Percentiles rank a stretch among this genome's conserved stretches.
These are phyloP conservation scores for Lentinus polychrous DNA, from an alignment of 1,284 basidiomycete genomes.

Conservation along the genomic window DNA sequence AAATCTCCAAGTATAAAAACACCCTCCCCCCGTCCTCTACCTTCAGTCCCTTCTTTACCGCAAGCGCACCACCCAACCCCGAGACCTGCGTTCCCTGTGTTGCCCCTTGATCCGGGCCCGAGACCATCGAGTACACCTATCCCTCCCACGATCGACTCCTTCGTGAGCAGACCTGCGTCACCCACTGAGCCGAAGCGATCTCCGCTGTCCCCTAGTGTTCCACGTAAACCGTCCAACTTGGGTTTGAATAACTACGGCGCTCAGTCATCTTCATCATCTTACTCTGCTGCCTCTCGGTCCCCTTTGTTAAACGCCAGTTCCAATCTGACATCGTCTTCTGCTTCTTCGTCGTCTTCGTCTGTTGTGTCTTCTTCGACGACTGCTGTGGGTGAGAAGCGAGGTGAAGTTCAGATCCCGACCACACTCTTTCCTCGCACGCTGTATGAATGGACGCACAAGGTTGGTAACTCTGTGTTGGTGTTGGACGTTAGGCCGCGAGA, in stretches of 20 bases:
- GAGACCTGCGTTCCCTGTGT: constrained; percentile 31
- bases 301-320: neutral
- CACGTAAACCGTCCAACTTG: constrained; percentile 41
- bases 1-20: neutral
- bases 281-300: constrained; percentile 15
- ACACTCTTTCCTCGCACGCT: constrained; percentile 58
- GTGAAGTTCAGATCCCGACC: constrained; percentile 37
- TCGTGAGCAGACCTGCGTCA: constrained; percentile 55
- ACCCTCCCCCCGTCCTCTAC: neutral
- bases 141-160: constrained; percentile 47
- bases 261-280: constrained; percentile 3
- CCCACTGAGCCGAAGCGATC: constrained; percentile 30
- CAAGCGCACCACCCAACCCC: constrained; percentile 10
- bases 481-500: constrained; percentile 79
- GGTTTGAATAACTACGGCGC: constrained; percentile 21
- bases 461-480: constrained; percentile 62
- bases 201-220: constrained; percentile 30
- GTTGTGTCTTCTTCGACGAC: constrained; percentile 17
- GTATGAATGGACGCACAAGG: constrained; percentile 48
- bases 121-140: constrained; percentile 71
- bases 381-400: constrained; percentile 32
- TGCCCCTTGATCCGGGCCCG: constrained; percentile 49
- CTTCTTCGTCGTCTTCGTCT: constrained; percentile 6
- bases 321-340: neutral
- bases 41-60: neutral